These are phyloP conservation scores for Fusarium burgessii DNA, from an alignment of 2,329 filamentous ascomycete genomes.

Conservation along the genomic window DNA sequence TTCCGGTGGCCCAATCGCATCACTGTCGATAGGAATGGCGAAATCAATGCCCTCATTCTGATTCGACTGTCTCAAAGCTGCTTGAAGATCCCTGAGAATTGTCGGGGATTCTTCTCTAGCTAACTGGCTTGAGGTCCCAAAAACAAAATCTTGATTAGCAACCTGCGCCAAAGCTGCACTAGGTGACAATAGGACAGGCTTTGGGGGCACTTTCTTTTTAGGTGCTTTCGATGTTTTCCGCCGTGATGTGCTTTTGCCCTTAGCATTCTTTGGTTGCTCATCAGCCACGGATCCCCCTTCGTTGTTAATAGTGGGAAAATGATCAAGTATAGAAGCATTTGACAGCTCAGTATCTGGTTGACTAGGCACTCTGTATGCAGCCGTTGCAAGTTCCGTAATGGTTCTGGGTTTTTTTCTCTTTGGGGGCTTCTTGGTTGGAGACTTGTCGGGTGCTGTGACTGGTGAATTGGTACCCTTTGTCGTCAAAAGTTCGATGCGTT, in stretches of 20 bases:
- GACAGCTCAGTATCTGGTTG: constrained; percentile 49
- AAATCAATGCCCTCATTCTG: constrained; percentile 55
- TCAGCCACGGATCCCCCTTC: not conserved
- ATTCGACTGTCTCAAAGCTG: constrained; percentile 71
- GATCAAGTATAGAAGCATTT: constrained; percentile 59
- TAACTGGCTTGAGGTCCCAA: constrained; percentile 88
- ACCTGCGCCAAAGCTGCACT: constrained; percentile 74
- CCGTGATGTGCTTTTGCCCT: constrained; percentile 50
- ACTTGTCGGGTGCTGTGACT: constrained; percentile 43
- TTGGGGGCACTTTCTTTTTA: constrained; percentile 58
- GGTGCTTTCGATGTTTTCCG: constrained; percentile 49
- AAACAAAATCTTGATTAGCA: constrained; percentile 79
- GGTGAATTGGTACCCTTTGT: constrained; percentile 45
- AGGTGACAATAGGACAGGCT: constrained; percentile 73
- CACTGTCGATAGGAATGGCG: constrained; percentile 54
- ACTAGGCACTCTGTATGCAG: constrained; percentile 66
- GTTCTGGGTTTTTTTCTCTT: constrained; percentile 82
- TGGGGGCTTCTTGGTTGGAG: constrained; percentile 63
- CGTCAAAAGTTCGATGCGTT: constrained; percentile 64
- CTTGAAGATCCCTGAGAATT: constrained; percentile 71
- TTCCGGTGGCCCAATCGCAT: constrained; percentile 50
- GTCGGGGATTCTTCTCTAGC: constrained; percentile 78
- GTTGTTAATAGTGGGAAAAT: constrained; percentile 48
- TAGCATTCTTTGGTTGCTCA: constrained; percentile 42
- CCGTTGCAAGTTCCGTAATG: constrained; percentile 81